These are phyloP conservation scores for Chytridium lagenaria DNA, from an alignment of 371 early-diverging fungal genomes.

Conservation along the genomic window DNA sequence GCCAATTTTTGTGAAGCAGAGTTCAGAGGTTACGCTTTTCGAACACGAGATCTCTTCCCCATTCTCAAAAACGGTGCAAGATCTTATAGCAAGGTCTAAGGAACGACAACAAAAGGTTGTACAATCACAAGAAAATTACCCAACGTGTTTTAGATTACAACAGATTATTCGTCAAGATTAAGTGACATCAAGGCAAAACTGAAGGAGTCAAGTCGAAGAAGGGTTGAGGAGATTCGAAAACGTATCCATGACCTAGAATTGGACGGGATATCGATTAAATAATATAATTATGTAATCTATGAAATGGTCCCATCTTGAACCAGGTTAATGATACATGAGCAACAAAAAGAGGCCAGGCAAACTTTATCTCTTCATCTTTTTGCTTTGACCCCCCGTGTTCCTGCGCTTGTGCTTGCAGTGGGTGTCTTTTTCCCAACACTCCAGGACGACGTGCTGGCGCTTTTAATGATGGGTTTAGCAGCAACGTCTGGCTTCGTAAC, in stretches of 20 bases:
- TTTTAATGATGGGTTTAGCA: neutral
- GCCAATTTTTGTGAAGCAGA: neutral
- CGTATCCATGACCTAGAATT: slow-evolving; percentile 10
- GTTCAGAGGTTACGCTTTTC: neutral
- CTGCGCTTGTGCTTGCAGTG: too few species aligned
- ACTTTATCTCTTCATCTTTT: neutral
- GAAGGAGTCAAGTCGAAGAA: slow-evolving; percentile 8
- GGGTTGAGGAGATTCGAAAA: slow-evolving; percentile 8
- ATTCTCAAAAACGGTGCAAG: neutral
- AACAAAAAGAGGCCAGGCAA: neutral
- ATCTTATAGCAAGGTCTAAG: slow-evolving; percentile 1
- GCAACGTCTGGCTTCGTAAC: neutral
- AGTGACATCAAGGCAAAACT: neutral
- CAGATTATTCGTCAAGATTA: neutral
- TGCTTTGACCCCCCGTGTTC: too few species aligned
- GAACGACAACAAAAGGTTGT: slow-evolving; percentile 15
- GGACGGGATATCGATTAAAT: neutral
- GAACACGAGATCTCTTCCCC: slow-evolving; percentile 1
- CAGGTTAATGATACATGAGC: too few species aligned
- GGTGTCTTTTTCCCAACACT: neutral
- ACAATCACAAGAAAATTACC: neutral
- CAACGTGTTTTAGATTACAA: neutral
- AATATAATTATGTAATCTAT: neutral
- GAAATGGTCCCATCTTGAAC: too few species aligned
- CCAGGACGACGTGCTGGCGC: neutral